Percentiles rank a stretch among this genome's conserved stretches.
Conservation (phyloP, 1,284 basidiomycete species). For the Fomitopsis schrenkii region DNA sequence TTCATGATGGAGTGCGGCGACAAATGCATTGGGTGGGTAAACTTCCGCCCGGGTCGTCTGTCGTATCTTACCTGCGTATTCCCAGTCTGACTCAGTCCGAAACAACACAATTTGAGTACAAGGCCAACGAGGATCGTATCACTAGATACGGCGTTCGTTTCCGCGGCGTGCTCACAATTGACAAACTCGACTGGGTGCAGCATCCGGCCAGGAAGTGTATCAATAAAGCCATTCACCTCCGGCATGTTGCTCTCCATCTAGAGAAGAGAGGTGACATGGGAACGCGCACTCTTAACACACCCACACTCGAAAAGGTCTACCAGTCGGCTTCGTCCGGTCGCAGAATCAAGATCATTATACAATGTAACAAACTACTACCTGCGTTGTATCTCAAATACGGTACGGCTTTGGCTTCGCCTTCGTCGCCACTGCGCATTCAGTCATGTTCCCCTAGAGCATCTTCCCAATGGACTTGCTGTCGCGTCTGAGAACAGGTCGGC, state of each 20-base stretch:
- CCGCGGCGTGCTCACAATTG: slow-evolving; percentile 43
- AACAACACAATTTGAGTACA: slow-evolving; percentile 9
- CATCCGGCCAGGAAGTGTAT: slow-evolving; percentile 34
- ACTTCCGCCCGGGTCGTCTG: neutral
- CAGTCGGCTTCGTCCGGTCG: slow-evolving; percentile 11
- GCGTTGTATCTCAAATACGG: slow-evolving; percentile 43
- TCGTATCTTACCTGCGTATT: neutral
- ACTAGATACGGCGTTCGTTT: slow-evolving; percentile 30
- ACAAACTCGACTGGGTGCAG: slow-evolving; percentile 42
- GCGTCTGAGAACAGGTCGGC: slow-evolving; percentile 11
- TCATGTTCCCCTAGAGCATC: neutral
- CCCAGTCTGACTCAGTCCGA: slow-evolving; percentile 19
- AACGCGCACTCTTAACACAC: neutral
- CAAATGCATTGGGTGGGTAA: slow-evolving; percentile 22
- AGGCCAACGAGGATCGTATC: neutral
- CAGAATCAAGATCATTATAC: slow-evolving; percentile 32
- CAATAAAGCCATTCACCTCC: slow-evolving; percentile 36
- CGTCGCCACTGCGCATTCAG: slow-evolving; percentile 5
- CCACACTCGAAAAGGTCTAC: slow-evolving; percentile 35
- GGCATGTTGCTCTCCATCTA: slow-evolving; percentile 21
- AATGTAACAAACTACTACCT: slow-evolving; percentile 36
- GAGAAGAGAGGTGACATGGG: neutral
- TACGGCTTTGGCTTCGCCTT: neutral
- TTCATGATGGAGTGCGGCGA: slow-evolving; percentile 21
- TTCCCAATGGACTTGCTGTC: slow-evolving; percentile 18